Conservation (phyloP, 2,329 filamentous ascomycete species). For the Coniosporium tulheliwenetii region DNA sequence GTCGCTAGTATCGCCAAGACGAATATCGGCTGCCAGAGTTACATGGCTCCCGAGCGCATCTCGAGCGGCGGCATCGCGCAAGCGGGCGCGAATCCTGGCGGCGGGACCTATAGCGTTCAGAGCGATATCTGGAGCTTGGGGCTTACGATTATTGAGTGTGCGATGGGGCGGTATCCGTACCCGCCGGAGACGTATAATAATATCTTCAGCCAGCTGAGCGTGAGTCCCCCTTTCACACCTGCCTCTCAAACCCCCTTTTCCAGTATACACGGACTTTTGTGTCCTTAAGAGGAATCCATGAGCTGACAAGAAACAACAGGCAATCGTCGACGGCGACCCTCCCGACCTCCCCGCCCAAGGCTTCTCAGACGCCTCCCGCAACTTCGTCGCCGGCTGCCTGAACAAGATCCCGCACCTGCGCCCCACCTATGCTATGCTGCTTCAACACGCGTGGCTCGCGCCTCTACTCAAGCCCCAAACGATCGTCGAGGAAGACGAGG, state of each 20-base stretch:
- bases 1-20: constrained; percentile 97
- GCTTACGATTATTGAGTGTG: constrained; percentile 88
- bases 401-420: constrained; percentile 85
- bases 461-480: constrained; percentile 61
- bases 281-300: no score
- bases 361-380: constrained; percentile 64
- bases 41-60: constrained; percentile 96
- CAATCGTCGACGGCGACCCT: constrained; percentile 94
- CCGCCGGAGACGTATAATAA: constrained; percentile 95
- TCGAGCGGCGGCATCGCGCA: constrained; percentile 68
- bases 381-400: constrained; percentile 79
- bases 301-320: constrained; percentile 35
- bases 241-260: constrained; percentile 1
- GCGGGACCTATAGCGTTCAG: constrained; percentile 91
- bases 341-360: constrained; percentile 66
- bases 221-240: constrained; percentile 37
- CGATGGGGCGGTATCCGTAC: constrained; percentile 87
- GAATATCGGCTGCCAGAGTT: constrained; percentile 97
- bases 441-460: constrained; percentile 79
- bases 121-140: constrained; percentile 97
- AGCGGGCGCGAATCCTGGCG: constrained; percentile 48
- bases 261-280: neutral
- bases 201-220: constrained; percentile 92
- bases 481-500: constrained; percentile 55
- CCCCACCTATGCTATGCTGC: constrained; percentile 83